A percentile compares a stretch with the other conserved stretches of the same genome.
phyloP scores from a whole-genome alignment of 2,329 filamentous ascomycete species.

The Aspergillus hortae region DNA sequence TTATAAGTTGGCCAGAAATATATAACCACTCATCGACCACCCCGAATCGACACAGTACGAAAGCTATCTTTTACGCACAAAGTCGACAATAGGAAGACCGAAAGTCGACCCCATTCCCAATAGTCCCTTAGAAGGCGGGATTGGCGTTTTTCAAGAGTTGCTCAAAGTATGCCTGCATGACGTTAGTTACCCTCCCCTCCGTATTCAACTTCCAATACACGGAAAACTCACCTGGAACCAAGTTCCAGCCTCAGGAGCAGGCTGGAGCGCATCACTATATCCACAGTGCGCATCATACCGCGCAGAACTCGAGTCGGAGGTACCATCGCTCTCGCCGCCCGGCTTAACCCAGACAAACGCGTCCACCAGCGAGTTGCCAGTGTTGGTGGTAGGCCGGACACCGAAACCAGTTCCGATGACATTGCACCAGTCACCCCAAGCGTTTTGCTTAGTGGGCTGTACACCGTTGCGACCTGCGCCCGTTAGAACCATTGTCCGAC shows the following conservation, averaged over 20 bases:
- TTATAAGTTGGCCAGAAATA: too few species aligned
- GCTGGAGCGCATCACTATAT: conserved; percentile 52
- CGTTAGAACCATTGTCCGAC: neutral
- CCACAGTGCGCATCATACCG: conserved; percentile 58
- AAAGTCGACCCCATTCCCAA: too few species aligned
- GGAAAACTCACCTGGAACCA: conserved; percentile 57
- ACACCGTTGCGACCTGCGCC: conserved; percentile 56
- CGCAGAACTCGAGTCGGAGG: conserved; percentile 45
- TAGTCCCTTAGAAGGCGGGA: neutral
- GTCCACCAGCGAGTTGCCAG: conserved; percentile 58
- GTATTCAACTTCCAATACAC: neutral
- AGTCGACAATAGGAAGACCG: neutral
- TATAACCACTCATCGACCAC: too few species aligned
- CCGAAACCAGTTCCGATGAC: conserved; percentile 62
- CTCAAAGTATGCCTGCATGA: neutral
- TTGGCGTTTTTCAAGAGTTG: neutral
- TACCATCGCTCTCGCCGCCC: conserved; percentile 54
- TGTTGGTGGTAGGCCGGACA: conserved; percentile 58
- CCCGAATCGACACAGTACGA: too few species aligned
- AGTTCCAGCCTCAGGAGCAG: conserved; percentile 65
- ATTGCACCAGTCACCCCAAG: conserved; percentile 68
- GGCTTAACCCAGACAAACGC: conserved; percentile 71
- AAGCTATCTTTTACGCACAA: too few species aligned
- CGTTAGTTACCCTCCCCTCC: neutral
- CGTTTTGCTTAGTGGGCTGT: conserved; percentile 53